phyloP scores from a whole-genome alignment of 768 basidiomycete species.

The Harrya chromipes region DNA sequence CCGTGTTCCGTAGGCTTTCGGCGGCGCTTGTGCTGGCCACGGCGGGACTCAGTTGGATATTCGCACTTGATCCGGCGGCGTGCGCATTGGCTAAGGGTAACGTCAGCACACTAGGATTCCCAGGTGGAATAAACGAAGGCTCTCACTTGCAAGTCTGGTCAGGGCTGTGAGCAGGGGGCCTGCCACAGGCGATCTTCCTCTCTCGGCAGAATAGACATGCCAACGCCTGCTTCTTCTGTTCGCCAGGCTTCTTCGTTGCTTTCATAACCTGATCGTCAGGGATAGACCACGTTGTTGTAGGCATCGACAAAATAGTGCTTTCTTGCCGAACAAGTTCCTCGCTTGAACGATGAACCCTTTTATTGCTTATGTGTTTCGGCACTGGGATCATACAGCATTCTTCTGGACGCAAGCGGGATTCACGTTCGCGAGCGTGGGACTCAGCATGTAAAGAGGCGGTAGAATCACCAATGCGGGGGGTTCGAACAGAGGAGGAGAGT shows the following conservation, averaged over 20 bases:
- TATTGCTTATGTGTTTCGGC: slow-evolving; percentile 24
- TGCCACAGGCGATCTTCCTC: slow-evolving; percentile 49
- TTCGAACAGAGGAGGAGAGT: slow-evolving; percentile 11
- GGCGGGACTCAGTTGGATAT: slow-evolving; percentile 48
- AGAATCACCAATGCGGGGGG: slow-evolving; percentile 11
- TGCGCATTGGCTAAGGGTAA: slow-evolving; percentile 41
- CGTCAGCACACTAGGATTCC: slow-evolving; percentile 13
- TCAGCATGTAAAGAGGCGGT: slow-evolving; percentile 8
- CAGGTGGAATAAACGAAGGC: slow-evolving; percentile 5
- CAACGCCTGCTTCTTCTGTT: slow-evolving; percentile 45
- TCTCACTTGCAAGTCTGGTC: slow-evolving; percentile 48
- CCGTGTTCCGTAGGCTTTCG: slow-evolving; percentile 30
- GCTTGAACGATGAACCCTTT: slow-evolving; percentile 27
- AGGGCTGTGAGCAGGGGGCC: slow-evolving; percentile 35
- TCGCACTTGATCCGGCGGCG: slow-evolving; percentile 45
- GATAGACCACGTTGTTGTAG: slow-evolving; percentile 34
- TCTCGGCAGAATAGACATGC: slow-evolving; percentile 49
- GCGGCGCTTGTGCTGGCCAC: slow-evolving; percentile 44
- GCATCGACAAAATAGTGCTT: slow-evolving; percentile 17
- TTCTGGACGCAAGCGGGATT: slow-evolving; percentile 23
- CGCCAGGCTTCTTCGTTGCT: slow-evolving; percentile 33
- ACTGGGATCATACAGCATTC: slow-evolving; percentile 19
- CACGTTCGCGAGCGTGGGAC: slow-evolving; percentile 20
- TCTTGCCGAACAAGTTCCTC: slow-evolving; percentile 32
- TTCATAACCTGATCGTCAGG: slow-evolving; percentile 33